Evolutionary conservation across 805 yeast genomes (phyloP), one percentile per base, ranked within the genome.

Genomic region (Starmerella sp.): DNA sequence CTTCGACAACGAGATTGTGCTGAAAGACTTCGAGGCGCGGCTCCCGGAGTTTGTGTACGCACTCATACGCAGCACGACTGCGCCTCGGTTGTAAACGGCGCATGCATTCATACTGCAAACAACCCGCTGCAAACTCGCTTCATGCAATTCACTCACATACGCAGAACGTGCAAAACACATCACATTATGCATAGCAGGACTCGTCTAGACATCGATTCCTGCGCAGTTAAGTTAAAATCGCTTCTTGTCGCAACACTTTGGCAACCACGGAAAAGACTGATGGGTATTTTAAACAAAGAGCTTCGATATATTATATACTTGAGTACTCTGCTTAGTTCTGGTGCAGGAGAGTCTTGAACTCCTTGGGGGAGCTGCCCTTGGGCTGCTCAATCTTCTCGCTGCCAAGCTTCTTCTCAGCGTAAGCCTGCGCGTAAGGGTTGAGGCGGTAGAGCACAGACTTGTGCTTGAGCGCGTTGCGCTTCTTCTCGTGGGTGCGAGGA

Each of bases 401-500:
- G 71, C 95, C 96, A 67, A 84, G 78, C 78, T 87, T 87, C 80
- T 88, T 83, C 75, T 85, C 89, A 70, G 95, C 72, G 79, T 83
- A 91, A 69, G 91, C 95, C 85, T 87, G 88, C 70, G 98, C 97
- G 84, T 93, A 93, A 67, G 99, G 99, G 96, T 93, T 93, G 77
- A 93, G 85, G 82, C 97, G 88, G 76, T 89, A 83, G 75, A 89
- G 78, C 71, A 90, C 91, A 80, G 88, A 95, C 84, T 88, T 90
- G 97, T 93, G 93, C 93, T 88, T 91, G 75, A 89, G 84, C 77
- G 96, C 95, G 90, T 87, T 91, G 91, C 89, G 90, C 96, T 93
- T 93, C 77, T 83, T 83, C 74, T 87, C 95, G 82, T 86, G 88
- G 66, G 88, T 75, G 77, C 95, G 86, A 90, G 90, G 88, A 76